Base-by-base conservation (phyloP, 192 early-diverging fungal genomes). In the Piromyces finnis region DNA sequence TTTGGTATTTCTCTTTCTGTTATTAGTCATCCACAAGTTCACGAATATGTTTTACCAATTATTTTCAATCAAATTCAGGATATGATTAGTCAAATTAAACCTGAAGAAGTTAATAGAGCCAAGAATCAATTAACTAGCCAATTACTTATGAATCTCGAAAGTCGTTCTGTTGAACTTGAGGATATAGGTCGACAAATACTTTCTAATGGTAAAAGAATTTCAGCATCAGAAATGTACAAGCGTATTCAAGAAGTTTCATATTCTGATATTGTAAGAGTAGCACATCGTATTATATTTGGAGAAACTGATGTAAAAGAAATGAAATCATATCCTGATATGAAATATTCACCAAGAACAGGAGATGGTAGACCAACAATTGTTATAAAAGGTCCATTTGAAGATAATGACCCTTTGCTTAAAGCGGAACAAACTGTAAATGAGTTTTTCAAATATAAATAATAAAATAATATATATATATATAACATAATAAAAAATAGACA, bases 81-180 rank as follows among this genome's bases (percentile, higher is more conserved):
- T 94, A 12, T 84, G 86, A 82, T 80, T 81, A 79, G 78, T 85
- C 18, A 84, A 84, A 4, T 87, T 92, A n/a, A 85, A 86, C 3
- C 81, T 86, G 30, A 82, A 84, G 5, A 95, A 96, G 81, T 86
- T 98, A 26, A 86, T 5, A 88, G 97, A 22, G 95, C 97, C 26
- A 97, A 98, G 85, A 99, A 99, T 88, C 96, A 97, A 85, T 90
- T 99, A 78, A 95, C 95, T 85, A 92, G 91, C 32, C 93, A 90
- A 78, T 86, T 99, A 32, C 88, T 99, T 77, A 99, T 99, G 96
- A 94, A 92, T 79, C 87, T 99, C 22, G 97, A 99, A 82, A 93
- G 90, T 82, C 91, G 94, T 39, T 89, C 94, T 88, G 95, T 99
- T 9, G 94, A 97, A 86, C 87, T 97, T 12, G 97, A 99, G 84